Percentiles rank a stretch among this genome's conserved stretches.
Evolutionary conservation across 257 asterid genomes (phyloP).

Genomic region (Nicotiana tabacum): DNA sequence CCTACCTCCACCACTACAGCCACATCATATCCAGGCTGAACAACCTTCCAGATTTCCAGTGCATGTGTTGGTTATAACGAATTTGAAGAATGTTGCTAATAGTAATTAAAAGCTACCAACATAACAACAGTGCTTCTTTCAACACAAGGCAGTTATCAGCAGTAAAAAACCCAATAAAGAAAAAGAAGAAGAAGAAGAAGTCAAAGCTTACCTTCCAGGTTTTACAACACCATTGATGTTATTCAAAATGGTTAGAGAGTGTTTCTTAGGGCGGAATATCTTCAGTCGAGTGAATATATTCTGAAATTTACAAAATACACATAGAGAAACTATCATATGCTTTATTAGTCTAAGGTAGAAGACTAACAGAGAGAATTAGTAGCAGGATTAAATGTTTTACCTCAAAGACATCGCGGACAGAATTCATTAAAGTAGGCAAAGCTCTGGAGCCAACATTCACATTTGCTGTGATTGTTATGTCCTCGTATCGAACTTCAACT

Average conservation of each 20-base stretch:
- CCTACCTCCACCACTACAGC: no score
- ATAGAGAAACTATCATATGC: neutral
- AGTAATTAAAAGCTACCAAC: neutral
- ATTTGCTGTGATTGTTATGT: slow-evolving; percentile 51
- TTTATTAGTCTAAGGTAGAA: neutral
- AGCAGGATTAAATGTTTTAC: slow-evolving; percentile 26
- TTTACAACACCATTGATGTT: slow-evolving; percentile 61
- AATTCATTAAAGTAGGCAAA: slow-evolving; percentile 71
- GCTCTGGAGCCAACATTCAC: slow-evolving; percentile 83
- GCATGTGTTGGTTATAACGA: neutral
- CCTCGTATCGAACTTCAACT: slow-evolving; percentile 77
- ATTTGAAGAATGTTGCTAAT: neutral
- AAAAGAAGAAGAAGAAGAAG: neutral
- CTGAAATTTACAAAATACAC: slow-evolving; percentile 31
- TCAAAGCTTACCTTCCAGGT: slow-evolving; percentile 64
- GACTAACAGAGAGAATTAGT: neutral
- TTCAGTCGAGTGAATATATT: slow-evolving; percentile 40
- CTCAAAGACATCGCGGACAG: slow-evolving; percentile 59
- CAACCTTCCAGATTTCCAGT: neutral
- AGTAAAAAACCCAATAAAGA: neutral
- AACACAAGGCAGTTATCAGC: neutral
- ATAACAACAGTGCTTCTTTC: neutral
- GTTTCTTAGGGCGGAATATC: slow-evolving; percentile 47
- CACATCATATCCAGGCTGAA: neutral
- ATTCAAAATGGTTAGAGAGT: slow-evolving; percentile 57